Conservation (phyloP, 805 yeast species). For the Myxozyma melibiosi region DNA sequence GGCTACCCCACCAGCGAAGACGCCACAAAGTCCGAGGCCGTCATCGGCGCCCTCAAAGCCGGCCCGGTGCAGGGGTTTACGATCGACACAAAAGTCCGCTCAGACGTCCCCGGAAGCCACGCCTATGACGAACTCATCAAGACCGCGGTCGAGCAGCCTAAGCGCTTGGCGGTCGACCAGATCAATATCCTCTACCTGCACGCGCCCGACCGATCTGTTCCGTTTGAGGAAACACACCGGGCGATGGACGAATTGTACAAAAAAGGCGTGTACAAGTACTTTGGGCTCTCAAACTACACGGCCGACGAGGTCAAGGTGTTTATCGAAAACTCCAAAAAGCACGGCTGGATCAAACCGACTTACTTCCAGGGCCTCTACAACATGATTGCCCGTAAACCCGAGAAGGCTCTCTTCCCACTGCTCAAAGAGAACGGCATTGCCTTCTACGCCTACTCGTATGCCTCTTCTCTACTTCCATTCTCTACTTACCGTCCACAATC, state of each 20-base stretch:
- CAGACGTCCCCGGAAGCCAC: background rate
- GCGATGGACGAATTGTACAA: conserved; percentile 34
- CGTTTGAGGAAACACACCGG: conserved; percentile 36
- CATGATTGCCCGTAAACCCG: conserved; percentile 3
- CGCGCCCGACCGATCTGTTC: conserved; percentile 35
- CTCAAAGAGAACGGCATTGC: conserved; percentile 32
- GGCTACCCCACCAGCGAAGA: background rate
- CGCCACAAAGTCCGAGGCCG: background rate
- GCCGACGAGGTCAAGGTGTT: conserved; percentile 34
- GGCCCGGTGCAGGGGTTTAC: conserved; percentile 3
- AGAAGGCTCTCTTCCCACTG: conserved; percentile 28
- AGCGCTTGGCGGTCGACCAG: background rate
- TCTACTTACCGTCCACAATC: conserved; percentile 24
- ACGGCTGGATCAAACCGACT: conserved; percentile 9
- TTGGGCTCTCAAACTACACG: conserved; percentile 37
- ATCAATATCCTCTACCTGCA: conserved; percentile 17
- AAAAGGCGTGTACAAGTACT: conserved; percentile 34
- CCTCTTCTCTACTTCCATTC: background rate
- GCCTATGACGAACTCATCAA: background rate
- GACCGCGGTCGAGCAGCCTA: background rate
- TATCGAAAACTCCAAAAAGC: background rate
- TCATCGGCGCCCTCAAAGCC: conserved; percentile 6
- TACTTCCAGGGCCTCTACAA: conserved; percentile 13
- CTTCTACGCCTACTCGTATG: conserved; percentile 38
- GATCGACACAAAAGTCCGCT: conserved; percentile 3